Conservation (phyloP, 1,284 basidiomycete species). For the Prillingera fragicola region DNA sequence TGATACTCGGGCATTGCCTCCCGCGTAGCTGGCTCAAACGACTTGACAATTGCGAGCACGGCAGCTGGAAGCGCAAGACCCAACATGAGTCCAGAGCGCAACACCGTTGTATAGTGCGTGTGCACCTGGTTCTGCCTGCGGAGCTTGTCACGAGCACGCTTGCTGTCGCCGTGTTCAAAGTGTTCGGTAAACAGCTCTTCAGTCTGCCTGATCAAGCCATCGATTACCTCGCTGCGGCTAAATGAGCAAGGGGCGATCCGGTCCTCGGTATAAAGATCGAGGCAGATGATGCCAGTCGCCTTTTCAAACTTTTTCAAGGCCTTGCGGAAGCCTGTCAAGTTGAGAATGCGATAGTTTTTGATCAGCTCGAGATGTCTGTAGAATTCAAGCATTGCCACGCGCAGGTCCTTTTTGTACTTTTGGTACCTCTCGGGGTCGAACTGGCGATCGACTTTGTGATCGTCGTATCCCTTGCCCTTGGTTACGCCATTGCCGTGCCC, state of each 20-base stretch:
- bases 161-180: conserved; percentile 78
- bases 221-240: conserved; percentile 56
- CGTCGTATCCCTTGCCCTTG: conserved; percentile 4
- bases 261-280: conserved; percentile 69
- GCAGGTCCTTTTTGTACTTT: conserved; percentile 72
- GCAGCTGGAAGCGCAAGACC: conserved; percentile 75
- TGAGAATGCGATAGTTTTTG: conserved; percentile 80
- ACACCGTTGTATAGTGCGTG: conserved; percentile 71
- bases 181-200: conserved; percentile 65
- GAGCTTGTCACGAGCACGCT: conserved; percentile 66
- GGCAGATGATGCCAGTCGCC: conserved; percentile 57
- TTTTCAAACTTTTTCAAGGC: conserved; percentile 93
- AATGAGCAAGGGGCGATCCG: conserved; percentile 55
- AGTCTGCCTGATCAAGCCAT: conserved; percentile 64
- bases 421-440: conserved; percentile 73
- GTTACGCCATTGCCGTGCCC: background rate
- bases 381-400: conserved; percentile 75
- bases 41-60: conserved; percentile 61
- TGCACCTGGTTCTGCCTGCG: conserved; percentile 56
- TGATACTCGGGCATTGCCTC: conserved; percentile 63
- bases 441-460: conserved; percentile 20
- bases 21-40: conserved; percentile 57
- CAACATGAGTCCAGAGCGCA: conserved; percentile 67
- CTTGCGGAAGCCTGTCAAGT: conserved; percentile 84
- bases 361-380: conserved; percentile 73